Evolutionary conservation across 192 early-diverging fungal species (phyloP).

Genomic region (Coemansia sp.): DNA sequence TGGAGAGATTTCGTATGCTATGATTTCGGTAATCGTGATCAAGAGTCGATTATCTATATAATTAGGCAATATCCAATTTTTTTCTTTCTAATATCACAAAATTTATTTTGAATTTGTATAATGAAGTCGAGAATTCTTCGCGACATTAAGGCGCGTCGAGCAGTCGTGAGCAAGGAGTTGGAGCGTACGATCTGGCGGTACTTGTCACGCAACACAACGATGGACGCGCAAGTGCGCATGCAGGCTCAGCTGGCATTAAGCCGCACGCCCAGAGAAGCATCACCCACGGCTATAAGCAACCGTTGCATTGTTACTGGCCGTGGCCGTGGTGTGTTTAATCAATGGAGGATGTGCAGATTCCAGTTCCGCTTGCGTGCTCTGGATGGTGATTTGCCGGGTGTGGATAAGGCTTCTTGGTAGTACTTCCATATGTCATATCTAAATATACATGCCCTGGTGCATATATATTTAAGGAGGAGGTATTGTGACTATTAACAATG

Average conservation of each 20-base stretch:
- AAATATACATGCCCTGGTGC: no score
- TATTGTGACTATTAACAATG: no score
- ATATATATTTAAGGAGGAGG: no score
- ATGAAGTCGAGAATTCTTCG: slow-evolving; percentile 58
- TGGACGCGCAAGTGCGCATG: slow-evolving; percentile 70
- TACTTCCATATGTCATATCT: no score
- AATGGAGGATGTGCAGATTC: slow-evolving; percentile 72
- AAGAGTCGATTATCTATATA: not conserved
- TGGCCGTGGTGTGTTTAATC: slow-evolving; percentile 70
- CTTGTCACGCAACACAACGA: slow-evolving; percentile 71
- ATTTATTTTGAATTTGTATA: not conserved
- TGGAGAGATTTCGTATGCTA: no score
- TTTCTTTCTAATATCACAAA: no score
- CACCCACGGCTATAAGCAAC: slow-evolving; percentile 66
- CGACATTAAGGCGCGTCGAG: slow-evolving; percentile 68
- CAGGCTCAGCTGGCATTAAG: slow-evolving; percentile 74
- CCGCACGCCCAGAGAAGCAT: slow-evolving; percentile 62
- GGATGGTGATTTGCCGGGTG: slow-evolving; percentile 75
- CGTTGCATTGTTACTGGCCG: slow-evolving; percentile 74
- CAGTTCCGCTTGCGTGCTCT: slow-evolving; percentile 78
- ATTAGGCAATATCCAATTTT: no score
- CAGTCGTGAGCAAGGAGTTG: slow-evolving; percentile 66
- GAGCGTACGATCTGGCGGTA: slow-evolving; percentile 73
- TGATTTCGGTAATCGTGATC: no score
- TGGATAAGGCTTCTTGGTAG: slow-evolving; percentile 80